Conservation (phyloP, 2,329 filamentous ascomycete species). For the Trichocomaceae sp. region DNA sequence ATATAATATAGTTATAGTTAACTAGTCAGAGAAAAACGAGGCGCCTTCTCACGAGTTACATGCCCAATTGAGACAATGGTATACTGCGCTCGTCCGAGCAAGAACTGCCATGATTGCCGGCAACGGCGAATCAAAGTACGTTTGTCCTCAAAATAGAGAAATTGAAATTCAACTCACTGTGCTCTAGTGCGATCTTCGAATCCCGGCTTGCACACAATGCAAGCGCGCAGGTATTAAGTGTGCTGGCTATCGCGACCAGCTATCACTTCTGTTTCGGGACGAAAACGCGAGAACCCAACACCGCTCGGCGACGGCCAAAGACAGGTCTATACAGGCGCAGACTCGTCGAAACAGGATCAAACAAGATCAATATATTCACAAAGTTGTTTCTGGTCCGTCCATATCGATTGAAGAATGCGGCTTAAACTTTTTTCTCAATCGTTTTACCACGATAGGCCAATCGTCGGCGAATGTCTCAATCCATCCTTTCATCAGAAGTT, state of each 20-base stretch:
- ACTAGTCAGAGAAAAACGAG: not conserved
- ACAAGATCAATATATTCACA: not conserved
- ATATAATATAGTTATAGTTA: too few relatives aligned
- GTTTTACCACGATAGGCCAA: slow-evolving; percentile 15
- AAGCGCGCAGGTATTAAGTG: slow-evolving; percentile 24
- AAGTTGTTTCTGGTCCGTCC: slow-evolving; percentile 6
- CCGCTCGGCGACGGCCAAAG: slow-evolving; percentile 18
- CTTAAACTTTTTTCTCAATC: slow-evolving; percentile 20
- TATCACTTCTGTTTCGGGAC: slow-evolving; percentile 23
- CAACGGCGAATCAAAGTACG: slow-evolving; percentile 24
- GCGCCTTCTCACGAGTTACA: slow-evolving; percentile 13
- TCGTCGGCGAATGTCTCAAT: not conserved
- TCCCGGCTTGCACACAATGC: slow-evolving; percentile 27
- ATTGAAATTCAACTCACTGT: not conserved
- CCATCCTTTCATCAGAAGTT: slow-evolving; percentile 8
- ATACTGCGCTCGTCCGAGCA: slow-evolving; percentile 22
- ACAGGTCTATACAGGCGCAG: slow-evolving; percentile 14
- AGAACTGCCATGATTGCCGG: slow-evolving; percentile 21
- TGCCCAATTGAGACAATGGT: slow-evolving; percentile 20
- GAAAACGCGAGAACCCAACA: slow-evolving; percentile 24
- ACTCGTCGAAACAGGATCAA: not conserved
- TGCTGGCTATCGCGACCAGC: slow-evolving; percentile 26
- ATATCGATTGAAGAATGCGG: slow-evolving; percentile 18
- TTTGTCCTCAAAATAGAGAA: slow-evolving; percentile 3
- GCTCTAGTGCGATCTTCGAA: slow-evolving; percentile 24